phyloP scores from a whole-genome alignment of 371 early-diverging fungal genomes.

The Mortierella sp. region DNA sequence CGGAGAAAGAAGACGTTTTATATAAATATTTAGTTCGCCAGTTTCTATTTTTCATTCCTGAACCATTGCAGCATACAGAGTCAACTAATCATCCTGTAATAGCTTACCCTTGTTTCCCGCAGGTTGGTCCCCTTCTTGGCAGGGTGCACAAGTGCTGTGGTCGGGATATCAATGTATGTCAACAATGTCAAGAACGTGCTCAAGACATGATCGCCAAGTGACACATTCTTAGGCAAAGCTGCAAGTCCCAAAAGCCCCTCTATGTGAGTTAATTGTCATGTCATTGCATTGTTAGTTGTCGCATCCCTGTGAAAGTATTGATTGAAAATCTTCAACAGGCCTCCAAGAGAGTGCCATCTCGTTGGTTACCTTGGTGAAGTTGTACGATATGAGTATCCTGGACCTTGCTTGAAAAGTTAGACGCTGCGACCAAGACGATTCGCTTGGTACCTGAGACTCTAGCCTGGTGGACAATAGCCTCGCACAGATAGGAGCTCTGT shows the following conservation, averaged over 20 bases:
- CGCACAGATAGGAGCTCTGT: constrained; percentile 40
- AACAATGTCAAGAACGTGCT: constrained; percentile 31
- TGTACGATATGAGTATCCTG: constrained; percentile 19
- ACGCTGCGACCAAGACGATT: constrained; percentile 37
- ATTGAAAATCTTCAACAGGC: background rate
- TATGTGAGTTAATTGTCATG: background rate
- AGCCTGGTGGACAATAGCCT: constrained; percentile 43
- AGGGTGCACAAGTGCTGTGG: constrained; percentile 36
- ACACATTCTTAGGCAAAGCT: constrained; percentile 21
- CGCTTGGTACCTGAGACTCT: constrained; percentile 22
- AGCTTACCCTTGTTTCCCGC: constrained; percentile 26
- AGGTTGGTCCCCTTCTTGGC: constrained; percentile 43
- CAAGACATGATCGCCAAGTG: constrained; percentile 45
- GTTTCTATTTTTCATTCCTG: background rate
- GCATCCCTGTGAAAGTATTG: background rate
- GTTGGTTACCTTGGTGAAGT: constrained; percentile 28
- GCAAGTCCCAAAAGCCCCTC: constrained; percentile 16
- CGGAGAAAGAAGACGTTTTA: background rate
- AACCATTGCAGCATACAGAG: background rate
- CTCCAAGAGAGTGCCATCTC: background rate
- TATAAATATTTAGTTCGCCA: background rate
- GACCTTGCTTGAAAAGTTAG: constrained; percentile 27
- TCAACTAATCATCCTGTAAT: background rate
- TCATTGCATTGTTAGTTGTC: background rate
- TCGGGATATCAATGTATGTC: constrained; percentile 32